Base-by-base conservation (phyloP, 1,284 basidiomycete genomes). In the Ceratobasidium sp. region DNA sequence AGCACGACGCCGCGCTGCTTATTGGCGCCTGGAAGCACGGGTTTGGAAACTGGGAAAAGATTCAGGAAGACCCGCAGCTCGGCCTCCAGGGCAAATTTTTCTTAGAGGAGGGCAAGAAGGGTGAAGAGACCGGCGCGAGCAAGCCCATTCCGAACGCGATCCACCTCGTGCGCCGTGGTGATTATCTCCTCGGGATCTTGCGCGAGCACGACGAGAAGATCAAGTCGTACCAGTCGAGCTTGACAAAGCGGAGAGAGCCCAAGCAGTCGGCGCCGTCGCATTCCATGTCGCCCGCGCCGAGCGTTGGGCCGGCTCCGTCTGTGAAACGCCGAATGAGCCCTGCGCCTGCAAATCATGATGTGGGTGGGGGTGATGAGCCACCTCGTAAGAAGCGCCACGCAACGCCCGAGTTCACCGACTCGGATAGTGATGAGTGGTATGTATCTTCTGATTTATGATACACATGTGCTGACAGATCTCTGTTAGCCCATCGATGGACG, bases 41-140 rank as follows among this genome's bases (percentile, higher is more conserved):
- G 31, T 98, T 99, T 82, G 97, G 97, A 23, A 95, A 94, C 80
- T 99, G 98, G 98, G 98, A 99, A 82, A 88, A 90, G 58, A 99
- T 99, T 87, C 90, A 93, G 81, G 94, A 94, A 82, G 98, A 99
- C 83, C 84, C 90, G 2, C 89, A 90, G 75, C 90, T 99, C 2
- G 90, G 91, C 3, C 88, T 99, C 23, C 89, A 91, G 2, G 95
- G 93, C 83, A 98, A 97, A 83, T 97, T 99, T 86, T 99, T 99
- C 90, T 88, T 99, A 58, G 98, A 99, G 82, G 97, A 98, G 83
- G 94, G 92, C 81, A 97, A 97, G 84, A 97, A 97, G 84, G 91
- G 91, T 67, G 90, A 95, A 86, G 90, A 94, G 81, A 78, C 82
- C 10, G 83, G 82, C 54, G 88, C 92, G 26, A 91, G 89, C 80